These are phyloP conservation scores for Sphaerulina vaccinii DNA, from an alignment of 2,329 filamentous ascomycete genomes.

Conservation along the genomic window DNA sequence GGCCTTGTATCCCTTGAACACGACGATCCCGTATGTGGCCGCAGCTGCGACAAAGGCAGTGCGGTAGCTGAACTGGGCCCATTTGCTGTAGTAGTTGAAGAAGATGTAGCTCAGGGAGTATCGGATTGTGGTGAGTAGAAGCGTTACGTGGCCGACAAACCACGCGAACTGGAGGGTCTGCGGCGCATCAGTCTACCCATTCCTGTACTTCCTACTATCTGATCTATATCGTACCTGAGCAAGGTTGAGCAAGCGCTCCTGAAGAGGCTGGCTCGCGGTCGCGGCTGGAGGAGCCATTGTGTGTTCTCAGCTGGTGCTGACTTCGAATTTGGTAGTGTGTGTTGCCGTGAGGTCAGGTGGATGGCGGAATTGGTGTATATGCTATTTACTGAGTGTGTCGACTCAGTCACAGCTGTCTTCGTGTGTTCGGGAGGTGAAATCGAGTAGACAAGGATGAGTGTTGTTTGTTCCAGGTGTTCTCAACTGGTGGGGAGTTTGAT, in stretches of 20 bases:
- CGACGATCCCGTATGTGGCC: slow-evolving; percentile 93
- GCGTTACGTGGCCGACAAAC: slow-evolving; percentile 71
- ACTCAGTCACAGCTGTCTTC: no score
- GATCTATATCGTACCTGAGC: slow-evolving; percentile 43
- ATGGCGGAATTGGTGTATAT: not conserved
- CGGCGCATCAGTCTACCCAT: not conserved
- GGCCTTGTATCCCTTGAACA: slow-evolving; percentile 94
- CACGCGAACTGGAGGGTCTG: slow-evolving; percentile 88
- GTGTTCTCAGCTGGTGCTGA: slow-evolving; percentile 6
- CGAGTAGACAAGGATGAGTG: no score
- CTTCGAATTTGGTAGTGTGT: slow-evolving; percentile 1
- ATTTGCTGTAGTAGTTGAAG: slow-evolving; percentile 78
- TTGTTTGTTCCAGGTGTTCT: no score
- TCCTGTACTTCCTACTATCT: not conserved
- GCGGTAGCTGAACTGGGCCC: slow-evolving; percentile 83
- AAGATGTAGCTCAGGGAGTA: slow-evolving; percentile 84
- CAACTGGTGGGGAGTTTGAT: no score
- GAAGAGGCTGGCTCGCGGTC: slow-evolving; percentile 22
- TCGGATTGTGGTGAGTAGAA: slow-evolving; percentile 78
- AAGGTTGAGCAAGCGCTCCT: slow-evolving; percentile 44
- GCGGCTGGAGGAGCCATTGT: slow-evolving; percentile 24
- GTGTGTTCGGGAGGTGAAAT: no score
- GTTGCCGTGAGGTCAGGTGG: not conserved
- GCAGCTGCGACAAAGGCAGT: slow-evolving; percentile 86
- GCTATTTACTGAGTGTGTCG: no score